Evolutionary conservation across 371 early-diverging fungal genomes (phyloP), one percentile per base, ranked within the genome.

Genomic region (Chytridiales sp.): DNA sequence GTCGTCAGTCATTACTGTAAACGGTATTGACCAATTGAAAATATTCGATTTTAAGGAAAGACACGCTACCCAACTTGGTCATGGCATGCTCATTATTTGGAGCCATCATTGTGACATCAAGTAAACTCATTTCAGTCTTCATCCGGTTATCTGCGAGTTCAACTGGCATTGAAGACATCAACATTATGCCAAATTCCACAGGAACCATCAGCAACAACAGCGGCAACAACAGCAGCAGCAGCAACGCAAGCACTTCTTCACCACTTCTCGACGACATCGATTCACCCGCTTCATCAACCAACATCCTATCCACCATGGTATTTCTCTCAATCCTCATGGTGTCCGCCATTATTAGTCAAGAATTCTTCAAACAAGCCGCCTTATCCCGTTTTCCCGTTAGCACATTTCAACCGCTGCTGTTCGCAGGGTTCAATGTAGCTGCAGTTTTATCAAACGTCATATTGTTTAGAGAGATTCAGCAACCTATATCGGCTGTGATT

Each of bases 281-380:
- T n/a, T 9, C 39, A 38, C 9, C n/a, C 39, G 11, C 39, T 38
- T 38, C n/a, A 38, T 6, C 32, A 48, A 4, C 21, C 47, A 6
- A 15, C 50, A 6, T 36, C 38, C n/a, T n/a, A n/a, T n/a, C n/a
- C n/a, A n/a, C n/a, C n/a, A n/a, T n/a, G n/a, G n/a, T n/a, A n/a
- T n/a, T 58, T 21, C 9, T 71, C 15, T 30, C 50, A 1, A 47
- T 54, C 15, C 54, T 71, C 36, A 54, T 66, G 47, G 61, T 47
- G 21, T 36, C 59, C 26, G 50, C 56, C 21, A 56, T 66, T n/a
- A 50, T 63, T 6, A 51, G 49, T 13, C 61, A 62, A 43, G 75
- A 75, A 57, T 64, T 59, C 56, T 72, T 72, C 50, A 68, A 67
- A 31, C 75, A 75, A 56, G 61, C 62, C 42, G 72, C 69, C 0